A percentile compares a stretch with the other conserved stretches of the same genome.
These are phyloP conservation scores for Mortierella sp. DNA, from an alignment of 371 early-diverging fungal species.

Conservation along the genomic window DNA sequence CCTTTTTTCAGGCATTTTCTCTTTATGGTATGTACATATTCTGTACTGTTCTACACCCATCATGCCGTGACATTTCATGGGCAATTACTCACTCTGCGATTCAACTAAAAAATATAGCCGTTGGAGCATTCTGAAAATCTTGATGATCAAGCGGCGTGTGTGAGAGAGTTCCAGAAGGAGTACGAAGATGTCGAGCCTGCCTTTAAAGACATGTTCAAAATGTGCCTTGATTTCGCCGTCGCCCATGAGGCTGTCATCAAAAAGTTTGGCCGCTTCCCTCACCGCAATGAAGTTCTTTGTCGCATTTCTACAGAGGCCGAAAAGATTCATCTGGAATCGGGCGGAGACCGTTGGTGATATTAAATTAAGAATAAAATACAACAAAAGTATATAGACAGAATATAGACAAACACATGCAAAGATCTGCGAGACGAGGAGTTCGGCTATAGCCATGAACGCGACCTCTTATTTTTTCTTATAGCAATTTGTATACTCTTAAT, in stretches of 20 bases:
- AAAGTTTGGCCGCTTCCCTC: slow-evolving; percentile 71
- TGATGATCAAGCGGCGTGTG: slow-evolving; percentile 62
- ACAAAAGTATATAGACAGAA: too few species aligned
- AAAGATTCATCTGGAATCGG: slow-evolving; percentile 50
- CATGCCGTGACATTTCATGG: background rate
- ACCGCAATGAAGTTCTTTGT: slow-evolving; percentile 63
- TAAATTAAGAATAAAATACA: too few species aligned
- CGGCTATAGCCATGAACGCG: too few species aligned
- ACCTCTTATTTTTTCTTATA: too few species aligned
- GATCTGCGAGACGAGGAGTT: too few species aligned
- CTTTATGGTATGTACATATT: slow-evolving; percentile 56
- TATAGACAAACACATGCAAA: too few species aligned
- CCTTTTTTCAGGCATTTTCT: slow-evolving; percentile 60
- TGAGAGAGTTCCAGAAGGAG: slow-evolving; percentile 57
- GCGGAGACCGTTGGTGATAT: slow-evolving; percentile 29
- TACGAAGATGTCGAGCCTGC: slow-evolving; percentile 39
- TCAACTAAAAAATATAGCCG: slow-evolving; percentile 42
- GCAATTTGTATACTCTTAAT: too few species aligned
- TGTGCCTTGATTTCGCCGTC: slow-evolving; percentile 53
- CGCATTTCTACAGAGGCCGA: slow-evolving; percentile 64
- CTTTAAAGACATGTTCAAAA: slow-evolving; percentile 54
- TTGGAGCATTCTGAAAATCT: slow-evolving; percentile 68
- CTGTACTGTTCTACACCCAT: too few species aligned
- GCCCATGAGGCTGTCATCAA: slow-evolving; percentile 62
- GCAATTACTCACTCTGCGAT: background rate